Evolutionary conservation across 495 filamentous ascomycete genomes (phyloP).

Genomic region (Penicillium angulare): DNA sequence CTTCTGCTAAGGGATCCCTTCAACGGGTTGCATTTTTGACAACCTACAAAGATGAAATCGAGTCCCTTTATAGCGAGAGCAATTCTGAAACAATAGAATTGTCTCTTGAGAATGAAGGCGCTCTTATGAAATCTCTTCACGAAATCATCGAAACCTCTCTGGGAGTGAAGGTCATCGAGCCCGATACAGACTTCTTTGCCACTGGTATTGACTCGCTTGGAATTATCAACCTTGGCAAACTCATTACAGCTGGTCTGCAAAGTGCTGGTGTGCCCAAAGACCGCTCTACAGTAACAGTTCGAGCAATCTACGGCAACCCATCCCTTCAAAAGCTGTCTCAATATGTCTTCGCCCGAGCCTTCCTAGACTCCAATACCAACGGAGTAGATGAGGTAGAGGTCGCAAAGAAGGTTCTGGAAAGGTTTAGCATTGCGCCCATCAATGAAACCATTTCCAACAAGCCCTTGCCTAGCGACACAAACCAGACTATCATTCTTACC

Average conservation of each 20-base stretch:
- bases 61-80: no score
- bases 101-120: no score
- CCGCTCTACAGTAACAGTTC: not conserved
- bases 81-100: no score
- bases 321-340: conserved; percentile 4
- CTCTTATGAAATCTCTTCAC: conserved; percentile 9
- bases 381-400: no score
- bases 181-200: conserved; percentile 53
- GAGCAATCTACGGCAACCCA: conserved; percentile 10
- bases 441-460: no score
- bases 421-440: no score
- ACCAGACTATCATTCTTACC: conserved; percentile 45
- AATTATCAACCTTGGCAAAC: conserved; percentile 16
- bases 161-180: conserved; percentile 20
- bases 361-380: not conserved
- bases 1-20: conserved; percentile 56
- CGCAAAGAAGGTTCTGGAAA: no score
- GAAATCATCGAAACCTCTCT: conserved; percentile 11
- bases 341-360: not conserved
- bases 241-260: not conserved
- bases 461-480: not conserved
- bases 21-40: conserved; percentile 45
- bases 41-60: conserved; percentile 53
- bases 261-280: not conserved
- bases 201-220: conserved; percentile 50